A percentile compares a stretch with the other conserved stretches of the same genome.
Conservation (phyloP, 768 basidiomycete species). For the Antrodiella citrinella region DNA sequence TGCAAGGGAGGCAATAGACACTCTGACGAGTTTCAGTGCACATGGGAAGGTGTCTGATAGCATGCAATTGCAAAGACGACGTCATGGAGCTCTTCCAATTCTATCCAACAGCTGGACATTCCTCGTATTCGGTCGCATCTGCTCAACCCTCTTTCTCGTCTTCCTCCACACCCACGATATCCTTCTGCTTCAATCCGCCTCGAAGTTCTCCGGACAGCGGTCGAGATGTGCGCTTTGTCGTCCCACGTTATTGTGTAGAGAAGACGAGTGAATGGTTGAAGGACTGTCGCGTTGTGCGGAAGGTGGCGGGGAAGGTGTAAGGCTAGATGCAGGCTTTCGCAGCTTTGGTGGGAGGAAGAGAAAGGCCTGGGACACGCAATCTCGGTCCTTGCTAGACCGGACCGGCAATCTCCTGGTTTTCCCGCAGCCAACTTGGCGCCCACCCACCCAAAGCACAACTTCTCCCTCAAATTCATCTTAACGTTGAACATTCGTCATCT, state of each 20-base stretch:
- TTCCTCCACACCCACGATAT: background rate
- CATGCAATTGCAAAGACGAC: background rate
- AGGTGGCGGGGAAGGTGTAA: background rate
- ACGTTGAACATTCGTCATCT: no score
- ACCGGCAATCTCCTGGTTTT: background rate
- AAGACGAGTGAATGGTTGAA: background rate
- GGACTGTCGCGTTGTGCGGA: background rate
- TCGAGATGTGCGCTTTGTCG: background rate
- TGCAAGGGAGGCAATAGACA: background rate
- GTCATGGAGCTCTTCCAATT: background rate
- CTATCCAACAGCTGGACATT: background rate
- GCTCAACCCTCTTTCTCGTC: background rate
- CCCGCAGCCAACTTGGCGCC: background rate
- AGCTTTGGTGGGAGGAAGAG: background rate
- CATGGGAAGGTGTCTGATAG: background rate
- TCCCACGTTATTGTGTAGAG: background rate
- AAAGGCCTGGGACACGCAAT: background rate
- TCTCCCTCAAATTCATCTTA: background rate
- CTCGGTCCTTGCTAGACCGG: no score
- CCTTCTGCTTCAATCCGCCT: background rate
- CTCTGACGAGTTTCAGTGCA: background rate
- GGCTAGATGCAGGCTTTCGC: no score
- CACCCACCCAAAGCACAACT: background rate
- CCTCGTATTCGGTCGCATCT: background rate
- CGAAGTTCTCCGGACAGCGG: background rate